Evolutionary conservation across 192 early-diverging fungal genomes (phyloP), one percentile per base, ranked within the genome.

Genomic region (Coemansia erecta): DNA sequence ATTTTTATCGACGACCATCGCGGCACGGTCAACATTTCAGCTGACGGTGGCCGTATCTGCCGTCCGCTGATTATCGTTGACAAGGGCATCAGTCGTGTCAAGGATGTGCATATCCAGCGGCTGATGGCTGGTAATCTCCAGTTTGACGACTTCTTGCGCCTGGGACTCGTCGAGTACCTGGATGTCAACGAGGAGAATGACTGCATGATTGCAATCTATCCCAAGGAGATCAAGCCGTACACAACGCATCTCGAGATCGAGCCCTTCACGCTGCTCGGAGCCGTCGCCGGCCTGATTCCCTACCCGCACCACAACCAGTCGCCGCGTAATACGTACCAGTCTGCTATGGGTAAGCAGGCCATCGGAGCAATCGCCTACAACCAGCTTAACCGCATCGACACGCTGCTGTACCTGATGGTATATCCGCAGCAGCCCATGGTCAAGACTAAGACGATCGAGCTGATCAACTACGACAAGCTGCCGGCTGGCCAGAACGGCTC

Each of bases 291-390:
- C 7, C 73, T 98, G 43, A 97, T 98, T 85, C 96, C 96, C 37
- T 98, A 94, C 71, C 94, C 94, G 40, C 93, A 98, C 76, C 96
- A 98, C 81, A 98, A 98, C 77, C 96, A 98, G 80, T 93, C 91
- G 55, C 94, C 96, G 28, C 89, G 96, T 79, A 97, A 97, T 82
- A 97, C 94, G 14, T 98, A 97, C 73, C 96, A 98, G 84, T 97
- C 90, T 58, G 94, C 94, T 72, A 98, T 98, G 97, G 94, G 94
- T 62, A 98, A 98, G 72, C 97, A 98, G 81, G 94, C 97, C 35
- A 98, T 98, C 52, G 96, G 96, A 15, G 91, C 92, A 15, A 96
- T 97, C 53, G 94, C 87, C 9, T 95, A 94, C 66, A 98, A 98
- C 66, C 94, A 97, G 81, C 67, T 96, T 19, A 88, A 89, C 63